Percentiles rank a stretch among this genome's conserved stretches.
Evolutionary conservation across 2,329 filamentous ascomycete genomes (phyloP).

Genomic region (Talaromyces sp.): DNA sequence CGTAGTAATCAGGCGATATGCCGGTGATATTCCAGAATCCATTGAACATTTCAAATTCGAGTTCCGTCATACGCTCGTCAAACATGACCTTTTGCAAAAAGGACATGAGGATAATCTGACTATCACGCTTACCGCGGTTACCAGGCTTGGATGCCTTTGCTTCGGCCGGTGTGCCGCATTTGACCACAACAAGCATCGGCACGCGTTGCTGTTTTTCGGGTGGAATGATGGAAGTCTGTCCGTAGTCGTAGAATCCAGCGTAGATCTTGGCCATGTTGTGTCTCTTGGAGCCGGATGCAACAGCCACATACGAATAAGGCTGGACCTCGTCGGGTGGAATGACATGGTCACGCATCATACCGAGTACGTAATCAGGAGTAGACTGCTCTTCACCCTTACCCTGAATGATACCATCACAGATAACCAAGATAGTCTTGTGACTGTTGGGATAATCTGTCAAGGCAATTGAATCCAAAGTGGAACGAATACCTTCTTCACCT

Average conservation of each 20-base stretch:
- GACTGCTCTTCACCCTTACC: slow-evolving; percentile 83
- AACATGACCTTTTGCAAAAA: slow-evolving; percentile 99
- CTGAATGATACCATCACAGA: slow-evolving; percentile 97
- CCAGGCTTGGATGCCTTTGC: slow-evolving; percentile 79
- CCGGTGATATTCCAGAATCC: slow-evolving; percentile 98
- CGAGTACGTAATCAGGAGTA: slow-evolving; percentile 84
- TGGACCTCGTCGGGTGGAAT: slow-evolving; percentile 77
- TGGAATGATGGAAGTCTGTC: slow-evolving; percentile 73
- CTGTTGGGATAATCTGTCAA: slow-evolving; percentile 99
- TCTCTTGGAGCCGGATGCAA: slow-evolving; percentile 90
- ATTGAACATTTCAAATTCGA: slow-evolving; percentile 99
- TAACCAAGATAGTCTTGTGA: slow-evolving; percentile 93
- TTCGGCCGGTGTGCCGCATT: slow-evolving; percentile 91
- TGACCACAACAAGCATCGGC: slow-evolving; percentile 95
- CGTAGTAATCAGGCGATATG: slow-evolving; percentile 97
- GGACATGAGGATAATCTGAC: slow-evolving; percentile 98
- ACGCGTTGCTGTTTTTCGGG: slow-evolving; percentile 90
- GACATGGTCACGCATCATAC: slow-evolving; percentile 93
- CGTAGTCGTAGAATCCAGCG: slow-evolving; percentile 97
- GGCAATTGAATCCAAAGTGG: slow-evolving; percentile 91
- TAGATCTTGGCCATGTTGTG: slow-evolving; percentile 99
- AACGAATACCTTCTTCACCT: slow-evolving; percentile 86
- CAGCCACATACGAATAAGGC: slow-evolving; percentile 92
- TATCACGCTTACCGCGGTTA: slow-evolving; percentile 97
- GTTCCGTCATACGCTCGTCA: slow-evolving; percentile 98